Conservation (phyloP, 768 basidiomycete species). For the Tulasnella sp. region DNA sequence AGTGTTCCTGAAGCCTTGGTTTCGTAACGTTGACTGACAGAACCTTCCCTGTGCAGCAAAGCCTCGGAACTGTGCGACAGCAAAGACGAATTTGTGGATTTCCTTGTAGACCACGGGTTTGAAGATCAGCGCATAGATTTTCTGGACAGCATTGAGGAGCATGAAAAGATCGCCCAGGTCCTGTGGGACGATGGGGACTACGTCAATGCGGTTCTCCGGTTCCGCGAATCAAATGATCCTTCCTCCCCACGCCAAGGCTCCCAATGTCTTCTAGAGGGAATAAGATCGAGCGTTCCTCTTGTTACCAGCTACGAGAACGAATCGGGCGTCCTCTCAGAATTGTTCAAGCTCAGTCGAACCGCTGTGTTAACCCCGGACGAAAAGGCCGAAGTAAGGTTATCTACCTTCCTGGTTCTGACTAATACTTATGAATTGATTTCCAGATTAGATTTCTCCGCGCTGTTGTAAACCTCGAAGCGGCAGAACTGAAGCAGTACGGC, state of each 20-base stretch:
- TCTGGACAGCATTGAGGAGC: conserved; percentile 38
- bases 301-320: not conserved
- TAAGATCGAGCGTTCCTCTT: not conserved
- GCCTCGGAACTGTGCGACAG: conserved; percentile 42
- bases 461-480: not conserved
- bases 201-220: not conserved
- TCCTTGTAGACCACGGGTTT: conserved; percentile 47
- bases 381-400: not conserved
- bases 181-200: conserved; percentile 39
- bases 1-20: not conserved
- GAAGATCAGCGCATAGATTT: conserved; percentile 42
- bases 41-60: conserved; percentile 34
- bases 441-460: not conserved
- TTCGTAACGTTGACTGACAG: conserved; percentile 30
- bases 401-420: not conserved
- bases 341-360: not conserved
- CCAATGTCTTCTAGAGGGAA: not conserved
- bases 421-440: not conserved
- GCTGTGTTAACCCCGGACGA: not conserved
- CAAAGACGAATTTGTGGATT: conserved; percentile 48
- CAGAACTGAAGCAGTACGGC: not conserved
- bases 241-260: not conserved
- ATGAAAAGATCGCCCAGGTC: conserved; percentile 45
- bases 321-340: not conserved
- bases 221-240: not conserved